Conservation (phyloP, 164 flowering plant species). For the Berberis thunbergii region DNA sequence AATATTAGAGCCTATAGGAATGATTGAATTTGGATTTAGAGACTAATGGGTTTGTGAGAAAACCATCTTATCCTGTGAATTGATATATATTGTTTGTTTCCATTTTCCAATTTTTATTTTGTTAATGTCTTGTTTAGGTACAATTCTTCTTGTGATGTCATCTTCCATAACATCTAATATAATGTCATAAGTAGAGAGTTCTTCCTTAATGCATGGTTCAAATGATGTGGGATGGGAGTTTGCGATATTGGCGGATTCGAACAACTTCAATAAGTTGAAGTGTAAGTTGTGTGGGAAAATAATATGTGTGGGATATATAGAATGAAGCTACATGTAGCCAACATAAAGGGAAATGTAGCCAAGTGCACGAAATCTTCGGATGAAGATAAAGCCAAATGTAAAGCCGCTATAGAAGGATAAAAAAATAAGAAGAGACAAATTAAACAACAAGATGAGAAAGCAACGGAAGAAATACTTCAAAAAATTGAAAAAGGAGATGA, state of each 20-base stretch:
- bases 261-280: not conserved
- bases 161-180: no score
- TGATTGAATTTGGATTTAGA: no score
- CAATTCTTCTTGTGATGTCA: no score
- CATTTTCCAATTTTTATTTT: no score
- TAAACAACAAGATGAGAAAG: not conserved
- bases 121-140: no score
- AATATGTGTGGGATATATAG: not conserved
- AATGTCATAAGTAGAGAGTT: no score
- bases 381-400: not conserved
- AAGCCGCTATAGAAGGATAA: not conserved
- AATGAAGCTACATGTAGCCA: not conserved
- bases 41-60: no score
- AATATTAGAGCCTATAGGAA: no score
- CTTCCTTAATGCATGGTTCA: no score
- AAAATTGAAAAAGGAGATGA: not conserved
- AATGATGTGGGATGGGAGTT: not conserved
- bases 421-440: not conserved
- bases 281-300: not conserved
- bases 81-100: no score
- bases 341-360: not conserved
- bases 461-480: not conserved
- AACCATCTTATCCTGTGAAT: no score
- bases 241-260: not conserved
- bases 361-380: not conserved